phyloP scores from a whole-genome alignment of 495 filamentous ascomycete species.

The Durotheca rogersii region DNA sequence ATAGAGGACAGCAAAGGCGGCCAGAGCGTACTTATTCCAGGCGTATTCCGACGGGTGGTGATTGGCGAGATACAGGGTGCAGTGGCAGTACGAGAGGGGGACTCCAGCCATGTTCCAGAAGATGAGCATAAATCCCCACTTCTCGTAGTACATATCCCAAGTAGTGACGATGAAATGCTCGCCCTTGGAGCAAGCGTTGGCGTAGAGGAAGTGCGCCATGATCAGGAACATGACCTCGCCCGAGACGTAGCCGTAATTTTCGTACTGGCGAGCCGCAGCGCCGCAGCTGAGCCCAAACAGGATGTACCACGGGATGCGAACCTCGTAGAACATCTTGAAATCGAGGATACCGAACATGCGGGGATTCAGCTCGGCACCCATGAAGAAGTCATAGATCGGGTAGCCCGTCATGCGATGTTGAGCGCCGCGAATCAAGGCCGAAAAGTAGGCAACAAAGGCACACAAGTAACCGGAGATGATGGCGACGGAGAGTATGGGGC shows the following conservation, averaged over 20 bases:
- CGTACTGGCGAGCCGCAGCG: conserved; percentile 83
- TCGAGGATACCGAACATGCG: conserved; percentile 91
- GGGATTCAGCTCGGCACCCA: conserved; percentile 97
- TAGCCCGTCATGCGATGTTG: conserved; percentile 91
- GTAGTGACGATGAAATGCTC: conserved; percentile 93
- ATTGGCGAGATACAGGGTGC: conserved; percentile 89
- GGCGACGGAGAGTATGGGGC: conserved; percentile 82
- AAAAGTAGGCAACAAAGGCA: conserved; percentile 79
- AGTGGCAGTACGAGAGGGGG: conserved; percentile 95
- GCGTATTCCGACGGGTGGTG: conserved; percentile 80
- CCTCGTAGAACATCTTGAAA: conserved; percentile 99
- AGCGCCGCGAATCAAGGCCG: conserved; percentile 74
- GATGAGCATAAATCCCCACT: conserved; percentile 99
- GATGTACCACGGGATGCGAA: conserved; percentile 95
- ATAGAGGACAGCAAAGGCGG: conserved; percentile 67
- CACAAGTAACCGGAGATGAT: conserved; percentile 85
- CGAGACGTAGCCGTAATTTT: conserved; percentile 85
- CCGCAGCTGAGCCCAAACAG: conserved; percentile 76
- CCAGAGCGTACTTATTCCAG: conserved; percentile 69
- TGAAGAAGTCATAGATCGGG: conserved; percentile 96
- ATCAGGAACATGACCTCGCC: conserved; percentile 85
- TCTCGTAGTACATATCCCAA: conserved; percentile 99
- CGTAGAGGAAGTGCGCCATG: conserved; percentile 93
- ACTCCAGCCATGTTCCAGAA: conserved; percentile 99
- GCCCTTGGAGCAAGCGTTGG: conserved; percentile 94